Evolutionary conservation across 768 basidiomycete species (phyloP), one percentile per base, ranked within the genome.

Genomic region (Nidularia pulvinata): DNA sequence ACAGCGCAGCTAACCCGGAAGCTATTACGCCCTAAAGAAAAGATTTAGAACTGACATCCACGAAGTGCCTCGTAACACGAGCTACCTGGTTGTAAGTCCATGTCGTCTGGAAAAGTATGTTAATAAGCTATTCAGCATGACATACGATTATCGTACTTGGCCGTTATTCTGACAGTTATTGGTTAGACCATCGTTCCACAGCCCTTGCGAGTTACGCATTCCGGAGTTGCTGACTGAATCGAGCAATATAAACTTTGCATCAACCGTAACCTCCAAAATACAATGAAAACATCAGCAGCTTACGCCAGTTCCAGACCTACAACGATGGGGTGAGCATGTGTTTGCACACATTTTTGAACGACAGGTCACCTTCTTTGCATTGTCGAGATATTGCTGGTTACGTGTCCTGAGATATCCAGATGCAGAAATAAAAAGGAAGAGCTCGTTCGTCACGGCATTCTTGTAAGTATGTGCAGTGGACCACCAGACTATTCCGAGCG

Each of bases 61-160:
- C 4, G 25, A 25, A 25, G 25, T 25, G 25, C 25, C 25, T 25
- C 25, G 25, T 25, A 25, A 25, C 25, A 25, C 25, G 36, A 48
- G 49, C 37, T 55, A 79, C 81, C 60, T 83, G 82, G 57, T 84
- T 83, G 59, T 84, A 84, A 0, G 78, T 82, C 83, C 83, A 83
- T 2, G 81, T 75, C 4, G 81, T 83, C 77, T 81, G 54, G 25
- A 51, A 9, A 16, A 7, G 46, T 22, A 7, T 47, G 46, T 22
- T 54, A 48, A 51, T 32, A 4, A 2, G 37, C 25, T 19, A 10
- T 25, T 25, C 25, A 10, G 33, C 30, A 11, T 11, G 13, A 34
- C 30, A 33, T 36, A 7, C 5, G 43, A 50, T 35, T 14, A 13
- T 4, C 63, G 11, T 54, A 73, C 74, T 63, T 78, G 75, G 1